Evolutionary conservation across 1,284 basidiomycete genomes (phyloP).

Genomic region (Cryptococcus floricola): DNA sequence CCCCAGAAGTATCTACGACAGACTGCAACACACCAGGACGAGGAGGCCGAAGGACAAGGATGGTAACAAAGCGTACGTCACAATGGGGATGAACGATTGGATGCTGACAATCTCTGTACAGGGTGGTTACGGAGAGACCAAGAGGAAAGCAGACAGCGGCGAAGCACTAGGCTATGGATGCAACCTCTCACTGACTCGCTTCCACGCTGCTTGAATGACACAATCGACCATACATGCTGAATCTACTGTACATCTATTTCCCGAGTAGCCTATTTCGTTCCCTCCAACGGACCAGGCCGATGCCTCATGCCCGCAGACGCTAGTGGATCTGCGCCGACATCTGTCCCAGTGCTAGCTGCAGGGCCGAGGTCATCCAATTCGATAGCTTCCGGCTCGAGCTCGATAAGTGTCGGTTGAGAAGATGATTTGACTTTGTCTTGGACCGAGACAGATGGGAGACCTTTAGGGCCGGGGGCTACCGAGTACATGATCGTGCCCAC

Average conservation of each 20-base stretch:
- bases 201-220: no score
- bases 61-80: conserved; percentile 76
- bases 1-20: conserved; percentile 85
- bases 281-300: not conserved
- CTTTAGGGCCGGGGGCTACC: conserved; percentile 16
- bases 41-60: conserved; percentile 85
- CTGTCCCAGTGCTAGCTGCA: not conserved
- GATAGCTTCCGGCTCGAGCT: not conserved
- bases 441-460: not conserved
- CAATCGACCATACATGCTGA: no score
- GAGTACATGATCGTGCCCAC: conserved; percentile 32
- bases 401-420: not conserved
- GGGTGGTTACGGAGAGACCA: conserved; percentile 21
- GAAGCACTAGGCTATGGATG: conserved; percentile 11
- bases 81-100: not conserved
- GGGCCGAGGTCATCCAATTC: no score
- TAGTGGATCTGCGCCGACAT: not conserved
- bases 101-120: conserved; percentile 3
- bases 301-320: not conserved
- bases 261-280: not conserved
- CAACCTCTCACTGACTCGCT: not conserved
- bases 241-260: no score
- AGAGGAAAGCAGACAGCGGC: conserved; percentile 20
- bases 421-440: not conserved
- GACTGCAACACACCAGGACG: conserved; percentile 88